Base-by-base conservation (phyloP, 495 filamentous ascomycete species). In the Talaromyces nanjingensis region DNA sequence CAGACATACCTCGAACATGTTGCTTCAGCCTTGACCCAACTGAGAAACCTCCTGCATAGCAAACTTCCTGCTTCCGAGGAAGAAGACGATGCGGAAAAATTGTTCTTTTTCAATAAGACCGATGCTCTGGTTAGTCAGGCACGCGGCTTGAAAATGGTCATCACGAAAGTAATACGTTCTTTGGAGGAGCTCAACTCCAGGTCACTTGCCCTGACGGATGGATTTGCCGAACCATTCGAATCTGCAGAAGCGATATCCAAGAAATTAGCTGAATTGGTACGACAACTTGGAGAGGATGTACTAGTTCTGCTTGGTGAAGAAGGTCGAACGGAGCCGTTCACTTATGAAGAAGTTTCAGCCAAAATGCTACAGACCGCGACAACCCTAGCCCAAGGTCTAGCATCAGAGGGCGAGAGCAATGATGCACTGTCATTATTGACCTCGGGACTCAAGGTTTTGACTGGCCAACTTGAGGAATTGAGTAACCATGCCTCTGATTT, bases 1-100 rank as follows among this genome's bases (percentile, higher is more conserved):
- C 91, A 96, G 70, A 90, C 87, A 64, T 85, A 93, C 64, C 81
- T 96, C 29, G 93, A 97, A 52, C 89, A 85, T 60, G 81, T 89
- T 3, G 89, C 91, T 9, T 77, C 86, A 0, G 85, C 87, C 7
- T 82, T 96, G 56, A 75, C 84, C 14, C 78, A 87, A 4, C 70
- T 86, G 14, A 89, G 82, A 63, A 69, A 74, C 47, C 82, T 93
- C 76, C 80, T 93, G 2, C 84, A 88, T 69, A 78, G 82, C 12
- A 86, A 87, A 54, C 76, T 86, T 1, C 62, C 73, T 4, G 57
- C 64, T 8, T 64, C 70, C n/a, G 79, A 77, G 53, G 79, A 77
- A 54, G 78, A 79, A 49, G 71, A 74, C 11, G 79, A 81, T 33
- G 89, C 89, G 64, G 83, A 89, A 59, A 79, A 80, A n/a, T 73